Conservation (phyloP, 2,329 filamentous ascomycete species). For the Stachybotrys elegans region DNA sequence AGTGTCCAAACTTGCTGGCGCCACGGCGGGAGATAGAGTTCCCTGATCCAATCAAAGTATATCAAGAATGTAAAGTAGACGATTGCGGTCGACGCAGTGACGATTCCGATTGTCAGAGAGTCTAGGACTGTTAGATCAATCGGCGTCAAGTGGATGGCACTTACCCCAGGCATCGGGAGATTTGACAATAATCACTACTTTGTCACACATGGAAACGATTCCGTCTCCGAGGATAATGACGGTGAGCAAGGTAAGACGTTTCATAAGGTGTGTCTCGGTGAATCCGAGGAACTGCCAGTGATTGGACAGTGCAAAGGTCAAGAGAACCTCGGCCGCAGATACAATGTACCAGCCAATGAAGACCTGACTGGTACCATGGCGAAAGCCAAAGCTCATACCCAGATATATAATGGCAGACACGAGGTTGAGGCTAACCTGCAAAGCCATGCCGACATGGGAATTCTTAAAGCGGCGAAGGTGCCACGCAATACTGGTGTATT, state of each 20-base stretch:
- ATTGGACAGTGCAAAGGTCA: conserved; percentile 48
- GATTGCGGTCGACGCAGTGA: conserved; percentile 32
- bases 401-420: conserved; percentile 32
- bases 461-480: conserved; percentile 36
- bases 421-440: conserved; percentile 31
- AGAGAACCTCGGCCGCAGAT: conserved; percentile 45
- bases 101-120: conserved; percentile 31
- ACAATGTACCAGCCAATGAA: conserved; percentile 48
- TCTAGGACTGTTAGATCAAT: conserved; percentile 19
- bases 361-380: conserved; percentile 24
- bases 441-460: conserved; percentile 26
- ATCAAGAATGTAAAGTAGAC: conserved; percentile 41
- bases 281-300: conserved; percentile 54
- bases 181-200: conserved; percentile 45
- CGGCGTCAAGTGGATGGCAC: not conserved
- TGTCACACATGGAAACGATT: conserved; percentile 50
- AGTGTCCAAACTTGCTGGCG: conserved; percentile 55
- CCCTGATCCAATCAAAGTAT: conserved; percentile 60
- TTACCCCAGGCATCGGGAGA: conserved; percentile 34
- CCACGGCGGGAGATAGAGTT: conserved; percentile 50
- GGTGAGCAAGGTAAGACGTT: conserved; percentile 58
- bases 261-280: conserved; percentile 57
- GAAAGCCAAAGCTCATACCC: conserved; percentile 35
- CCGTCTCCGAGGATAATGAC: conserved; percentile 64
- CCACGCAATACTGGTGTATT: conserved; percentile 45